Evolutionary conservation across 345 rosid species (phyloP).

Genomic region (Eutrema heterophyllum): DNA sequence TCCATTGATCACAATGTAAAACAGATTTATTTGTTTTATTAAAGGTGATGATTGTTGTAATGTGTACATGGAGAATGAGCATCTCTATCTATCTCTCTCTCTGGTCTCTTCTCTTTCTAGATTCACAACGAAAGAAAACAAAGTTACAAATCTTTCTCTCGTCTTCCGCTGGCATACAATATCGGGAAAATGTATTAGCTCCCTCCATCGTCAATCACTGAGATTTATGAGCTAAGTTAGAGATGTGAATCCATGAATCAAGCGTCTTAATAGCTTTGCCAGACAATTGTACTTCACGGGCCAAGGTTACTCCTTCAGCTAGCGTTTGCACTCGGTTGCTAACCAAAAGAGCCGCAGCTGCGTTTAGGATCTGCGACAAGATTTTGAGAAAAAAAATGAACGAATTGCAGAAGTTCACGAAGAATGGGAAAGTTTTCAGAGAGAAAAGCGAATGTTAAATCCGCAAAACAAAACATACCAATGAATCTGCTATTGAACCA

Average conservation of each 20-base stretch:
- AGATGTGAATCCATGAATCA: conserved; percentile 54
- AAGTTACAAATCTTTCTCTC: conserved; percentile 3
- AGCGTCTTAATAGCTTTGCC: conserved; percentile 76
- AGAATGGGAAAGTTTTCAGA: background rate
- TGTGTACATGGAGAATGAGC: background rate
- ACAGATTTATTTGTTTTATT: background rate
- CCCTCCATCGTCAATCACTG: background rate
- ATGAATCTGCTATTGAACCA: conserved; percentile 79
- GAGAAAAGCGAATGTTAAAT: background rate
- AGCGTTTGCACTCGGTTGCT: conserved; percentile 50
- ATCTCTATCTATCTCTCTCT: background rate
- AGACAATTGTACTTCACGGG: conserved; percentile 68
- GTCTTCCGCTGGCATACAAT: background rate
- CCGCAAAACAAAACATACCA: conserved; percentile 44
- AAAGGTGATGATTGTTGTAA: background rate
- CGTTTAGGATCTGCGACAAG: conserved; percentile 64
- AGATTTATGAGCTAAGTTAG: conserved; percentile 36
- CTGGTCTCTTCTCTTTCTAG: conserved; percentile 3
- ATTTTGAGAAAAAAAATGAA: background rate
- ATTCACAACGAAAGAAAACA: conserved; percentile 14
- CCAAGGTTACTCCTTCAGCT: conserved; percentile 66
- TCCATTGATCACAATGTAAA: background rate
- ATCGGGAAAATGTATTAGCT: background rate
- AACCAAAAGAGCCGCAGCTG: conserved; percentile 89
- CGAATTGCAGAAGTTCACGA: background rate